Conservation (phyloP, 306 rosid species). For the Trifolium fragiferum region DNA sequence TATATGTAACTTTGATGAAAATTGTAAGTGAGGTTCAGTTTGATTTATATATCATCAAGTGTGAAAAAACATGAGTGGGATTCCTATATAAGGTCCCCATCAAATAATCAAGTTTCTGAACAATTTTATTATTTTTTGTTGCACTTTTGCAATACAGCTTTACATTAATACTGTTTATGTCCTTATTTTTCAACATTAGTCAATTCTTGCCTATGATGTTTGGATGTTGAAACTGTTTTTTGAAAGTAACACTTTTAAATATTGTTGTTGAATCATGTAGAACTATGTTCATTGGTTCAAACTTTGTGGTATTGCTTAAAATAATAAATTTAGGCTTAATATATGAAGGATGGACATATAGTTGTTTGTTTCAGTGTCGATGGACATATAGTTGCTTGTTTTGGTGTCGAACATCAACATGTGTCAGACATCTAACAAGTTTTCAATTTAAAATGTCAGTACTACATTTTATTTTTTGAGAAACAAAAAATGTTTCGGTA, state of each 20-base stretch:
- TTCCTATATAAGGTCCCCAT: constrained; percentile 60
- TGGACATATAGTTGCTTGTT: too few species aligned
- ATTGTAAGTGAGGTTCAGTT: constrained; percentile 69
- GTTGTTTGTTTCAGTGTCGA: too few species aligned
- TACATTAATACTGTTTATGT: constrained; percentile 28
- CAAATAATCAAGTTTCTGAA: constrained; percentile 63
- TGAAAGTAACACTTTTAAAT: constrained; percentile 28
- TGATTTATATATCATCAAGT: constrained; percentile 54
- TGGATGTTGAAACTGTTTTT: constrained; percentile 26
- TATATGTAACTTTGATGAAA: constrained; percentile 60
- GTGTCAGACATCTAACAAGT: not conserved
- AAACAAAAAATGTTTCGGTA: too few species aligned
- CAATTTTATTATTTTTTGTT: constrained; percentile 52
- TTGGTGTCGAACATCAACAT: not conserved
- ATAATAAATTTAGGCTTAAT: too few species aligned
- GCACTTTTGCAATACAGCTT: constrained; percentile 46
- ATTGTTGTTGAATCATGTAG: not conserved
- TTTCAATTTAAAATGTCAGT: not conserved
- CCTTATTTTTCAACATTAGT: constrained; percentile 37
- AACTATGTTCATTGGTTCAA: constrained; percentile 32
- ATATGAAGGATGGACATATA: too few species aligned
- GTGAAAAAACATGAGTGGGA: constrained; percentile 73
- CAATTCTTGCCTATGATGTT: constrained; percentile 28
- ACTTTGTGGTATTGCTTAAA: too few species aligned
- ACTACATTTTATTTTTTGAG: not conserved